Evolutionary conservation across 164 flowering plant species (phyloP), one percentile per base, ranked within the genome.

Genomic region (Nelumbo lutea): DNA sequence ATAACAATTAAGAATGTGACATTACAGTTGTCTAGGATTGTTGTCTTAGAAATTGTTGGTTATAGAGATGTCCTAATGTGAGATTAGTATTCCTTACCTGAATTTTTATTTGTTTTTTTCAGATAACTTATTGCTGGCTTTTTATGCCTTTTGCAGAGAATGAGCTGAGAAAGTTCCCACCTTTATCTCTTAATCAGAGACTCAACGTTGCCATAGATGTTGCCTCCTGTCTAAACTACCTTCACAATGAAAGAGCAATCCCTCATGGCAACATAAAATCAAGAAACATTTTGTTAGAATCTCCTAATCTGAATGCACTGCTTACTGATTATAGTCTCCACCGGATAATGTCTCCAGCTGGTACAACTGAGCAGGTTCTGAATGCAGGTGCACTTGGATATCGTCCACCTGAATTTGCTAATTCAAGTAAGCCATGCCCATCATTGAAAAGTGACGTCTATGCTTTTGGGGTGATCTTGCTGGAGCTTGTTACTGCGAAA

Each of bases 201-300:
- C 82, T 84, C 10, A 80, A 80, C 66, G 61, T 88, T 6, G 84
- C 93, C 42, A 57, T 72, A 40, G 89, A 87, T 58, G 74, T 85
- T 5, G 85, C 93, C 2, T 65, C 85, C 39, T 85, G 93, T 68
- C 79, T 90, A 42, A 84, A 74, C 62, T 87, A 83, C 79, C 89
- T 90, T 63, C 93, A 90, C 59, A 83, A 74, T 45, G 90, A 90
- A 66, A 79, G 79, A 55, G 83, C 87, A 9, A 85, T 88, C 72
- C 91, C 90, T 68, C 93, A 88, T 77, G 96, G 96, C 62, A 88
- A 88, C 76, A 82, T 90, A 27, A 90, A 90, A 82, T 80, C 91
- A 6, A 79, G 89, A 5, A 90, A 88, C 79, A 78, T 90, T 46
- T 65, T 90, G 59, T 61, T 90, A 11, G 79, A 82, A 74, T 46